Conservation (phyloP, 495 filamentous ascomycete species). For the Aspergillus cavernicola region DNA sequence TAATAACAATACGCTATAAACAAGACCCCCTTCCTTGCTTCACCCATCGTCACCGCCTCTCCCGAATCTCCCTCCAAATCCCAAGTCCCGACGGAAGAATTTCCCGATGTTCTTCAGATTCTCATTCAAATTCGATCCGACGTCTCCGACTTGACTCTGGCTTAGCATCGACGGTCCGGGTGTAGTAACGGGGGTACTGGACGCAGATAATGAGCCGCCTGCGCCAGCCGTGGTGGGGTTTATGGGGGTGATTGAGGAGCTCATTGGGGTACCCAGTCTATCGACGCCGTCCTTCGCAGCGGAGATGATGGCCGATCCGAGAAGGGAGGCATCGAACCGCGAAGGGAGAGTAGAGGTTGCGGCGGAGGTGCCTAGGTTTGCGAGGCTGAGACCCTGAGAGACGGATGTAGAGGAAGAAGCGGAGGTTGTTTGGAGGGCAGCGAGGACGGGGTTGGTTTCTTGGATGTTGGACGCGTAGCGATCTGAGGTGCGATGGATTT, state of each 20-base stretch:
- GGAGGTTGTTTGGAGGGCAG: conserved; percentile 34
- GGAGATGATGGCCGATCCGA: conserved; percentile 68
- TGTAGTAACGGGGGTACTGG: background rate
- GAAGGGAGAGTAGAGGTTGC: conserved; percentile 44
- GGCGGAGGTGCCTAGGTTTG: conserved; percentile 22
- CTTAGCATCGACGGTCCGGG: conserved; percentile 5
- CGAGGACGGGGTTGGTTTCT: conserved; percentile 42
- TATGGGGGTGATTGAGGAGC: conserved; percentile 16
- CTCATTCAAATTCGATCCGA: conserved; percentile 70
- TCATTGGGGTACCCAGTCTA: conserved; percentile 64
- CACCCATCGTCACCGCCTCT: conserved; percentile 35
- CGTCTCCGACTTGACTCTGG: conserved; percentile 20
- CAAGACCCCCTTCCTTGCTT: background rate
- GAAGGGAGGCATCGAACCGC: conserved; percentile 71
- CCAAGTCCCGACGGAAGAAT: conserved; percentile 88
- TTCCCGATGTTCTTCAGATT: conserved; percentile 93
- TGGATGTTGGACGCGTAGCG: conserved; percentile 46
- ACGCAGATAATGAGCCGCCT: conserved; percentile 4
- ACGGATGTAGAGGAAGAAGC: conserved; percentile 38
- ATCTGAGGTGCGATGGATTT: conserved; percentile 66
- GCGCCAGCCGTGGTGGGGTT: conserved; percentile 15
- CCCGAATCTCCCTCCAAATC: conserved; percentile 73
- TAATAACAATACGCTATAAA: background rate
- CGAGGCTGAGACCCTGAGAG: conserved; percentile 38
- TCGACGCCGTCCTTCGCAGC: conserved; percentile 90